Evolutionary conservation across 2,329 filamentous ascomycete genomes (phyloP), one percentile per base, ranked within the genome.

Genomic region (Calonectria crousiana): DNA sequence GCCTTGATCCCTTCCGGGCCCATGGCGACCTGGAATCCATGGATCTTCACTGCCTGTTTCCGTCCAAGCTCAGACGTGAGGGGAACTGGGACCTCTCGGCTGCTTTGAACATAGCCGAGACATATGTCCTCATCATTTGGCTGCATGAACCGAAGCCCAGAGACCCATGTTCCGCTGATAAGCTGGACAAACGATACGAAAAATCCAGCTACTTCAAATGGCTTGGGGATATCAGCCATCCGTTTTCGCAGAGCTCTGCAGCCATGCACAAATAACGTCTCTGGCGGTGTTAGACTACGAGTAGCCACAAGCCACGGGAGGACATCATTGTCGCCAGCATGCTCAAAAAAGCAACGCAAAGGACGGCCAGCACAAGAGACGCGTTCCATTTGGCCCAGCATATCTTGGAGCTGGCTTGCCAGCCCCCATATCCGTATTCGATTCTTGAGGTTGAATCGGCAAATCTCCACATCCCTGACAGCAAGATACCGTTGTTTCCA

Each of bases 371-470:
- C 23, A 16, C 74, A 75, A 9, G 51, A 28, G 8, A 26, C 56
- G 16, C 13, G 65, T 4, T 20, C 16, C 30, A 72, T 38, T 38
- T 75, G 36, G 5, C 20, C 13, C 28, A 75, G 41, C 4, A 64
- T 18, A 9, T 74, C 60, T 28, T 41, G 65, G 20, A 75, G 28
- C 1, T 5, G 23, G 9, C 68, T 66, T 8, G 72, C 72, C 4
- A 75, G 65, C 10, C 18, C 16, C 74, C 74, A 75, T 30, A 75
- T 64, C 11, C 72, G 72, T 62, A 67, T 69, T 34, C 74, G 68
- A 41, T 74, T 75, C 14, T 64, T 34, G 8, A 75, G 14, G 30
- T 44, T 67, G 3, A 44, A 52, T 6, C 41, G 56, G 30, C 36
- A 36, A 8, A 20, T 30, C 38, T n/a, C 18, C 41, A 74, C n/a